Base-by-base conservation (phyloP, 495 filamentous ascomycete genomes). In the Penicillium lagena region DNA sequence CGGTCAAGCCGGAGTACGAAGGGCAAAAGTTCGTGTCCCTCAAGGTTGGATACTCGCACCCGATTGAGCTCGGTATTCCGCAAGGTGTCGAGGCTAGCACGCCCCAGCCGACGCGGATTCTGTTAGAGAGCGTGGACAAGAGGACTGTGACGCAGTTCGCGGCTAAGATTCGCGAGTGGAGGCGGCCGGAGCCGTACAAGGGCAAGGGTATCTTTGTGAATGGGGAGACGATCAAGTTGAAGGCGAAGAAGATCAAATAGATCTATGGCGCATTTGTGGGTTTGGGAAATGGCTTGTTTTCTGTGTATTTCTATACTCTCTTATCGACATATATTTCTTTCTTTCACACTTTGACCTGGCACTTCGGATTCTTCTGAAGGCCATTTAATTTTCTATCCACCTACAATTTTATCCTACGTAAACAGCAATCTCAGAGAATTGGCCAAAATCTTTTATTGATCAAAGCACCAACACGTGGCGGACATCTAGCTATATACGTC, bases 121-220 rank as follows among this genome's bases (percentile, higher is more conserved):
- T 98, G 45, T 69, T 98, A 38, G 89, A 98, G 71, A 87, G 93
- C 17, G 70, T 80, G 12, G 80, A 97, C 62, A 90, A 87, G 70
- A 79, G 90, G 52, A 73, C 82, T 35, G 81, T 98, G 49, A 91
- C 87, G 70, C 77, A 85, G 50, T 95, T 96, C 62, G 94, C 93
- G 15, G 91, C 94, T 2, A 75, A 81, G 58, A 91, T 98, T 47
- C 71, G 88, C 45, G 78, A 69, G 58, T 98, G 93, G 93, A 82
- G 94, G 64, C 75, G 72, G 48, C 93, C 93, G 33, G 93, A 98
- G 67, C 93, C 94, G 40, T 98, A 97, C 69, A 98, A 98, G 81
- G 93, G 93, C 42, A 96, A 98, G 81, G 93, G 93, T 58, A 96
- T 98, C 50, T 98, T 97, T 55, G 79, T 97, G 46, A 91, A 96